Base-by-base conservation (phyloP, 306 rosid species). In the Quercus cerris region DNA sequence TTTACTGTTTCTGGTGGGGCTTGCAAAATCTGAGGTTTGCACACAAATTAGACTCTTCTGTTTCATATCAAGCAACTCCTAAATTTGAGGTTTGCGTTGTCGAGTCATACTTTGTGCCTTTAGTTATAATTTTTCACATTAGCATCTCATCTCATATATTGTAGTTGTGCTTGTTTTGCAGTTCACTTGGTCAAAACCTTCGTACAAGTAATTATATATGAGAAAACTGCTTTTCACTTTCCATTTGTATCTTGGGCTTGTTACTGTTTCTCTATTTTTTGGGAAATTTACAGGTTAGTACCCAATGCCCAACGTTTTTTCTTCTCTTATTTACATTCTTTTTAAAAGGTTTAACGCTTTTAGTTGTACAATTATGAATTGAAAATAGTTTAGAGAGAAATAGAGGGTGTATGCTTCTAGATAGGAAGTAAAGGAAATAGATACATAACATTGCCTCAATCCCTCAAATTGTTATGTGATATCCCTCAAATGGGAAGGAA, bases 1-100 rank as follows among this genome's bases (percentile, higher is more conserved):
- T 90, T 27, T 91, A 91, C 88, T 93, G 94, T 81, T 93, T 93
- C 71, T 93, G 97, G 97, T 93, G 96, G 96, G 98, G 98, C 30
- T 1, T 58, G 64, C 30, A 23, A 58, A 58, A 58, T 58, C 23
- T 58, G 31, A 22, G 64, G 64, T 58, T 58, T 58, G 64, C 0
- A 10, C 14, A n/a, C 12, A 11, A 46, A 10, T 10, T 10, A 22
- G 27, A 58, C 64, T 22, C 64, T 10, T 22, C 52, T 11, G 52
- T 46, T 46, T 46, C 52, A 46, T 46, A 46, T 11, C 2, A 46
- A 3, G 4, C 52, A 0, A 46, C 15, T 46, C 52, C 3, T 46
- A 46, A 46, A 46, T 46, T 46, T 46, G 52, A 46, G 15, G 19
- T 5, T 49, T 67, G 19, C 56, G 2, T 46, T 46, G 52, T 11